Evolutionary conservation across 345 rosid genomes (phyloP).

Genomic region (Toxicodendron radicans): DNA sequence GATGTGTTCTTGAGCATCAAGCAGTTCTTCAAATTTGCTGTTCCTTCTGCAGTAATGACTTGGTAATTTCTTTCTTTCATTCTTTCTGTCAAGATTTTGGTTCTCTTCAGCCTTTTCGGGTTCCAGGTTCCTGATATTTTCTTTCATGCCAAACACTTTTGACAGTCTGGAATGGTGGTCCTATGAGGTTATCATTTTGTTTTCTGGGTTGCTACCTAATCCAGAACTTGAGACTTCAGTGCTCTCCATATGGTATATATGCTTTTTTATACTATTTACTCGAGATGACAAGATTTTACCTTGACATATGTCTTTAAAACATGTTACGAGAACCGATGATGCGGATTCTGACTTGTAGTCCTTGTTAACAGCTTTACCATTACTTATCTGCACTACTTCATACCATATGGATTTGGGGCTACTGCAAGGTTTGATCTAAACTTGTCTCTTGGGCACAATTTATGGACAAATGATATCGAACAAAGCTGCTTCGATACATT

Average conservation of each 20-base stretch:
- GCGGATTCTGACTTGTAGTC: not conserved
- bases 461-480: too few relatives aligned
- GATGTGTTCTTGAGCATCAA: constrained; percentile 24
- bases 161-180: constrained; percentile 47
- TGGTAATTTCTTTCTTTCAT: constrained; percentile 19
- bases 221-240: constrained; percentile 38
- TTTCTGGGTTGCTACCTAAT: constrained; percentile 43
- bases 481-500: too few relatives aligned
- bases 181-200: constrained; percentile 38
- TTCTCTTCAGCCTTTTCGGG: not conserved
- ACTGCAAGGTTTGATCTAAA: constrained; percentile 16
- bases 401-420: constrained; percentile 18
- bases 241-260: constrained; percentile 36
- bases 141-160: not conserved
- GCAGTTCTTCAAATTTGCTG: constrained; percentile 23
- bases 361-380: constrained; percentile 9
- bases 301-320: too few relatives aligned
- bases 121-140: not conserved
- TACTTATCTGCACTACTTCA: constrained; percentile 9
- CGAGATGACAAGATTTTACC: too few relatives aligned
- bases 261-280: not conserved
- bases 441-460: not conserved
- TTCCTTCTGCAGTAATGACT: constrained; percentile 31
- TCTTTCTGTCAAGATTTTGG: not conserved
- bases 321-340: too few relatives aligned